These are phyloP conservation scores for Hansenula sp. DNA, from an alignment of 1,139 yeast genomes.

Conservation along the genomic window DNA sequence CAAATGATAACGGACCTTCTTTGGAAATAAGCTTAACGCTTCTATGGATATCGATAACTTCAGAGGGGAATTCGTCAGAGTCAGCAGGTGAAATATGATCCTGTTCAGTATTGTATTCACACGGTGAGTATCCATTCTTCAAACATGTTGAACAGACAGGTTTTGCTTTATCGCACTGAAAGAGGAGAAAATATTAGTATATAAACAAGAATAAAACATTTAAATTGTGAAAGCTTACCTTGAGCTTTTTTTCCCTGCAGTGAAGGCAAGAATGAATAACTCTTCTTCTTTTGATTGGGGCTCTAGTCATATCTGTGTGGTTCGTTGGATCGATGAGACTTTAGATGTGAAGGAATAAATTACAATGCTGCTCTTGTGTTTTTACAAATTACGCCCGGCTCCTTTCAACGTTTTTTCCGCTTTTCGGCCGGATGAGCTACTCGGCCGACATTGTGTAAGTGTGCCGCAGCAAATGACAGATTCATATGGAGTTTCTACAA, in stretches of 20 bases:
- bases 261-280: neutral
- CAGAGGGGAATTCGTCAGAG: neutral
- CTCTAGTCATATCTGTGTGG: too few relatives aligned
- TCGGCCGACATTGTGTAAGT: too few relatives aligned
- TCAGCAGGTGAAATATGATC: conserved; percentile 1
- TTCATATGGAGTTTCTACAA: too few relatives aligned
- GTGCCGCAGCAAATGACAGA: too few relatives aligned
- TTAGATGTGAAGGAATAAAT: too few relatives aligned
- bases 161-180: conserved; percentile 10
- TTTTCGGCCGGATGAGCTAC: too few relatives aligned
- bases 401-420: too few relatives aligned
- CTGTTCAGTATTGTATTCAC: conserved; percentile 2
- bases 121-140: neutral
- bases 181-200: neutral
- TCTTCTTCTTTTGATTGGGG: conserved; percentile 1
- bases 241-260: conserved; percentile 1
- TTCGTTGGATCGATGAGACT: too few relatives aligned
- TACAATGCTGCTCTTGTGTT: too few relatives aligned
- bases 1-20: neutral
- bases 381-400: too few relatives aligned
- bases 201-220: too few relatives aligned
- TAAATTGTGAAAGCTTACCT: neutral
- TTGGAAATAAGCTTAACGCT: neutral
- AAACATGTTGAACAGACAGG: conserved; percentile 6
- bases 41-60: neutral